Evolutionary conservation across 1,284 basidiomycete species (phyloP).

Genomic region (Vanrija pseudolonga): DNA sequence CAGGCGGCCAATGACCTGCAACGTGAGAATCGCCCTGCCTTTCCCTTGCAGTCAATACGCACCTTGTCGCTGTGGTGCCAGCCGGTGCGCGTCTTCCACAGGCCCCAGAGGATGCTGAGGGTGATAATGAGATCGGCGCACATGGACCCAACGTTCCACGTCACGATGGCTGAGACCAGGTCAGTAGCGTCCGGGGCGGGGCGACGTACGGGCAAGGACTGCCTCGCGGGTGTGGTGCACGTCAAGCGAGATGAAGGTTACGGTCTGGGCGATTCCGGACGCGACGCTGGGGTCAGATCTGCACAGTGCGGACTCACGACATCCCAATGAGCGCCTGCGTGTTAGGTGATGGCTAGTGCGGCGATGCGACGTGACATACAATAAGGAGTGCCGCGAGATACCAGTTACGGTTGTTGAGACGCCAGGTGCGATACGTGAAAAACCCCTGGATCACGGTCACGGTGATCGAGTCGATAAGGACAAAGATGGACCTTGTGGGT

Average conservation of each 20-base stretch:
- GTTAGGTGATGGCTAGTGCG: not conserved
- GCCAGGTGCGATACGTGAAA: constrained; percentile 33
- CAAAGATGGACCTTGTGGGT: constrained; percentile 17
- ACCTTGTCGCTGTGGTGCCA: constrained; percentile 33
- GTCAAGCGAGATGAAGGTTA: not conserved
- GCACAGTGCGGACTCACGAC: not conserved
- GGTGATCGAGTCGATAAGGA: constrained; percentile 15
- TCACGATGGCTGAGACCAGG: not conserved
- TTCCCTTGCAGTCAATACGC: too few species aligned
- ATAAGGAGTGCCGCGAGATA: constrained; percentile 16
- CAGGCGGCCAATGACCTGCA: constrained; percentile 19
- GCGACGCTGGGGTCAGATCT: not conserved
- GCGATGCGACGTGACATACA: too few species aligned
- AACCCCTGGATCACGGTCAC: constrained; percentile 22
- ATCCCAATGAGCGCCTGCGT: not conserved
- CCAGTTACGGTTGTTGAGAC: constrained; percentile 26
- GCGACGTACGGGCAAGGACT: too few species aligned
- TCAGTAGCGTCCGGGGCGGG: too few species aligned
- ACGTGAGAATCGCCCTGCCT: too few species aligned
- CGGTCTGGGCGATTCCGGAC: not conserved
- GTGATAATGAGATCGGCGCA: constrained; percentile 30
- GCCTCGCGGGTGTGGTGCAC: not conserved
- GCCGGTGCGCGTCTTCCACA: constrained; percentile 25
- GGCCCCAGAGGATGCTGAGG: constrained; percentile 19
- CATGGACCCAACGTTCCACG: constrained; percentile 23